Conservation (phyloP, 129 eudicot species). For the Chrysanthemum seticuspe region DNA sequence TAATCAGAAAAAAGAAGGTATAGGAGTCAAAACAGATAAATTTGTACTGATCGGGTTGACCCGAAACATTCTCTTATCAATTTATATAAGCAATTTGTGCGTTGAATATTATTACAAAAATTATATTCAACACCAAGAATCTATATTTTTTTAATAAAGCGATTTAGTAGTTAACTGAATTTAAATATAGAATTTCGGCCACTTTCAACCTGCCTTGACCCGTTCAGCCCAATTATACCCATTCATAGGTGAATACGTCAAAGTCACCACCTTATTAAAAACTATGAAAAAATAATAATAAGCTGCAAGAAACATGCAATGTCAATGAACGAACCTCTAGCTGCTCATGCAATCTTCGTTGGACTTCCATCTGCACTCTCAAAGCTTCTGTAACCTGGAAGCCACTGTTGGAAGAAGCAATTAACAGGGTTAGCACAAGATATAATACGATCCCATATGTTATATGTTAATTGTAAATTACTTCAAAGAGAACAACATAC, state of each 20-base stretch:
- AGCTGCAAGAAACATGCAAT: neutral
- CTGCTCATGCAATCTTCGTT: slow-evolving; percentile 79
- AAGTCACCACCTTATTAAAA: too few relatives aligned
- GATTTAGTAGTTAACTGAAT: too few relatives aligned
- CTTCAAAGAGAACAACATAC: slow-evolving; percentile 42
- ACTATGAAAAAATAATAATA: too few relatives aligned
- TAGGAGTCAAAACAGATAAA: too few relatives aligned
- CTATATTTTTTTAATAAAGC: too few relatives aligned
- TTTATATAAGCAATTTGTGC: too few relatives aligned
- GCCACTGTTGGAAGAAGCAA: slow-evolving; percentile 51
- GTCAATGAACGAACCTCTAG: slow-evolving; percentile 59
- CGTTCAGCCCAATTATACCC: neutral
- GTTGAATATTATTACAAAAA: too few relatives aligned
- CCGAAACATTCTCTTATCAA: too few relatives aligned
- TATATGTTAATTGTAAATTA: neutral
- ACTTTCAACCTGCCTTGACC: neutral
- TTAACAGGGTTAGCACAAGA: neutral
- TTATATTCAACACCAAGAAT: too few relatives aligned
- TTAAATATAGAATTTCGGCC: neutral
- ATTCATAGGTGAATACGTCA: too few relatives aligned
- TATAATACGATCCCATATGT: neutral
- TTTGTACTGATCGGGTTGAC: too few relatives aligned
- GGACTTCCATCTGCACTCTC: slow-evolving; percentile 91
- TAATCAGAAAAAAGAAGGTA: too few relatives aligned
- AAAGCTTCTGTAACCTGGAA: slow-evolving; percentile 92